Base-by-base conservation (phyloP, 1,284 basidiomycete species). In the Cryptococcus wingfieldii region DNA sequence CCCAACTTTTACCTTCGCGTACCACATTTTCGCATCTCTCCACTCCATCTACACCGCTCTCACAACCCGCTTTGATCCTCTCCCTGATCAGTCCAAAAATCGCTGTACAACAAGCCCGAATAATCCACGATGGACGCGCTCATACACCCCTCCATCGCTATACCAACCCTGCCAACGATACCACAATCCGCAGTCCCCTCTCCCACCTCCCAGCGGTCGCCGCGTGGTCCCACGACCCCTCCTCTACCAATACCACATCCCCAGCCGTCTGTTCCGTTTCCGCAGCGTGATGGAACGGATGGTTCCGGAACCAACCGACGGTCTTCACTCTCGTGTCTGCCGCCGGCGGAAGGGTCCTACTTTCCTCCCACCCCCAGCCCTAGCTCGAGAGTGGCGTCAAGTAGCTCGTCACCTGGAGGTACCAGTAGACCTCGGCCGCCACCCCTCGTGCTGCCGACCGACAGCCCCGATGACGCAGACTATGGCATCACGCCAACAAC, bases 101-200 rank as follows among this genome's bases (percentile, higher is more conserved):
- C 31, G 31, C 31, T 34, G 31, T 34, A 34, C 31, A 42, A 23
- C 41, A 16, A 42, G 41, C 5, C 41, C 16, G 23, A 42, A 42
- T 18, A 37, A 13, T 18, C 27, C 51, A 53, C 47, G 19, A 56
- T 56, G 58, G 51, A 49, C 38, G 34, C 50, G 8, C 39, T 58
- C 12, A 43, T 50, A 14, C 47, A 51, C 58, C 9, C 55, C 49
- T 13, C 59, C 59, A 14, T 60, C 56, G 44, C 54, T 51, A 45
- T 54, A 12, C 38, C 55, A 4, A 48, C 44, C 14, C 54, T 60
- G 38, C 54, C 56, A 45, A 51, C 66, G 16, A 66, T 67, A 13
- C 64, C 68, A 1, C 64, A 62, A 41, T 68, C 68, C 16, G 57
- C 59, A 12, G 59, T 53, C 7, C 55, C 58, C 4, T 67, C 70